Evolutionary conservation across 179 eudicot genomes (phyloP).

Genomic region (Heliamphora pulchella): DNA sequence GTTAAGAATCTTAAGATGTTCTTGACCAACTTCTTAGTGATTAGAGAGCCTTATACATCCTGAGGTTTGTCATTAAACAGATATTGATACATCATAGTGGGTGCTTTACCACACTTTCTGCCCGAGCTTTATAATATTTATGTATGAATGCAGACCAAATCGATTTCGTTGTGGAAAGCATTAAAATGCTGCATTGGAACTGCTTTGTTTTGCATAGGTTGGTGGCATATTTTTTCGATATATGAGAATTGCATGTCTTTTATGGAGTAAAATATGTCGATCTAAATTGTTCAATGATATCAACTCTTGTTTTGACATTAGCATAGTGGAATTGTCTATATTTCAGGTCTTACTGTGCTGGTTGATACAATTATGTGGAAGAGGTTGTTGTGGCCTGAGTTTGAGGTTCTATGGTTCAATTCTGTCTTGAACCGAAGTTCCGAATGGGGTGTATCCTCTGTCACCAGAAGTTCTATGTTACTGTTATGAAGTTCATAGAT

Average conservation of each 20-base stretch:
- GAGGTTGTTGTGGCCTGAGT: slow-evolving; percentile 82
- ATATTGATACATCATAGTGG: background rate
- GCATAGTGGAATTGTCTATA: background rate
- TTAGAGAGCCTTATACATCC: background rate
- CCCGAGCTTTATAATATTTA: slow-evolving; percentile 4
- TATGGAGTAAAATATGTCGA: background rate
- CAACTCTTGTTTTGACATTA: slow-evolving; percentile 2
- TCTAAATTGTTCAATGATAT: slow-evolving; percentile 9
- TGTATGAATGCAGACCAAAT: slow-evolving; percentile 56
- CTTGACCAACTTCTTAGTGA: background rate
- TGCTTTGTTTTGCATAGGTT: slow-evolving; percentile 64
- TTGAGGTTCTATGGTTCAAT: slow-evolving; percentile 95
- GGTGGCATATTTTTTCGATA: slow-evolving; percentile 23
- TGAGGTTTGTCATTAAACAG: background rate
- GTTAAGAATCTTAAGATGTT: background rate
- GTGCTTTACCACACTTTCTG: background rate
- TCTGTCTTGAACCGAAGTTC: slow-evolving; percentile 89
- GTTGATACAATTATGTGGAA: slow-evolving; percentile 79
- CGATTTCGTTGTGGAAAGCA: slow-evolving; percentile 68
- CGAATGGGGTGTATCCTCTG: slow-evolving; percentile 99
- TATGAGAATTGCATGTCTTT: background rate
- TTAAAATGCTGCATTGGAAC: slow-evolving; percentile 48
- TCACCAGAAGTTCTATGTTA: background rate
- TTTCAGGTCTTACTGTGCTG: slow-evolving; percentile 59
- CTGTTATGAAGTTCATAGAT: background rate